phyloP scores from a whole-genome alignment of 192 early-diverging fungal genomes.

The Rhizoclosmatium globosum region DNA sequence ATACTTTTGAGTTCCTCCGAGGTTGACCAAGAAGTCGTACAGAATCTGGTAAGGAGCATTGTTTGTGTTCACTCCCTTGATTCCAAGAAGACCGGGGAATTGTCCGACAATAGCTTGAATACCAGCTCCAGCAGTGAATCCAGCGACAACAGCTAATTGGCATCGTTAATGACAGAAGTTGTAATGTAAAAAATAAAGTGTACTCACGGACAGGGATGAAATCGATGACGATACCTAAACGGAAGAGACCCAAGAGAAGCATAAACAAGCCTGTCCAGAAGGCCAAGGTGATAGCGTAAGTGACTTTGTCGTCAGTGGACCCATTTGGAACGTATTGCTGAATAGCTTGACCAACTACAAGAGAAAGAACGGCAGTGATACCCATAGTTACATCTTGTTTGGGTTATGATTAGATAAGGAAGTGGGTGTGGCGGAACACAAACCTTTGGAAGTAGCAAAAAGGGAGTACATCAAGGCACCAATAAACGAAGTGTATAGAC shows the following conservation, averaged over 20 bases:
- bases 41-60: slow-evolving; percentile 78
- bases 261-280: slow-evolving; percentile 78
- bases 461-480: slow-evolving; percentile 74
- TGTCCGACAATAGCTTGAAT: too few species aligned
- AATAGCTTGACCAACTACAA: slow-evolving; percentile 74
- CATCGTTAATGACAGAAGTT: too few species aligned
- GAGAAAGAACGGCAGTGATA: slow-evolving; percentile 79
- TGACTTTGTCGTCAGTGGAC: slow-evolving; percentile 39
- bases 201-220: too few species aligned
- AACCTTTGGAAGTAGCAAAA: slow-evolving; percentile 77
- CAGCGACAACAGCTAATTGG: too few species aligned
- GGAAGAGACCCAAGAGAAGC: slow-evolving; percentile 75
- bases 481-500: slow-evolving; percentile 78
- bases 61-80: slow-evolving; percentile 77
- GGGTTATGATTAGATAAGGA: background rate
- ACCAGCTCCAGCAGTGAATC: too few species aligned
- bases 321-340: slow-evolving; percentile 40
- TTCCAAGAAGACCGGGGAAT: slow-evolving; percentile 86
- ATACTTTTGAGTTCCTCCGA: slow-evolving; percentile 44
- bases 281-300: slow-evolving; percentile 67
- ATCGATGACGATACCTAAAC: slow-evolving; percentile 86
- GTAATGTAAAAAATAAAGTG: too few species aligned
- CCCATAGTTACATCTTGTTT: slow-evolving; percentile 71
- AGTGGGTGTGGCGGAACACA: too few species aligned
- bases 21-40: slow-evolving; percentile 62